A percentile compares a stretch with the other conserved stretches of the same genome.
Conservation (phyloP, 257 asterid genomes). For the Solanum habrochaites region DNA sequence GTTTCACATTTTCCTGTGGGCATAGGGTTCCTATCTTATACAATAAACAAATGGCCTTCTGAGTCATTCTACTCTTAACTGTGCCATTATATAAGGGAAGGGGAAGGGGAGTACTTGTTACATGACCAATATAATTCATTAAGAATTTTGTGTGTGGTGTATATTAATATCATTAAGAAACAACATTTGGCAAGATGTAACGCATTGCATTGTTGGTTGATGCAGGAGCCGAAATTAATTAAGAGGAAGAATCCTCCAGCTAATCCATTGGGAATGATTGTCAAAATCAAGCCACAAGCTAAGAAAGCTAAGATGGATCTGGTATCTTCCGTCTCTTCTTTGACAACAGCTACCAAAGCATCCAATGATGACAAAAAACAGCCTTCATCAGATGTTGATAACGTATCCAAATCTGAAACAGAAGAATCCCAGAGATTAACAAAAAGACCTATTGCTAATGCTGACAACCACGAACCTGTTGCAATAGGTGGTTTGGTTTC, state of each 20-base stretch:
- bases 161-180: background rate
- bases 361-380: conserved; percentile 2
- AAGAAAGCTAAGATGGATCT: conserved; percentile 59
- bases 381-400: background rate
- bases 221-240: conserved; percentile 34
- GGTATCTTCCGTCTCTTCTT: conserved; percentile 10
- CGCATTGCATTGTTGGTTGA: background rate
- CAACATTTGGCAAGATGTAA: background rate
- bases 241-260: conserved; percentile 40
- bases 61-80: background rate
- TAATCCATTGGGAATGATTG: conserved; percentile 37
- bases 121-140: background rate
- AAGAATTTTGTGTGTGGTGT: background rate
- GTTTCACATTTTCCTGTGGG: background rate
- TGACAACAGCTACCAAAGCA: background rate
- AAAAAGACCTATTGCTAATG: background rate
- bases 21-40: background rate
- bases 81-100: background rate
- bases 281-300: conserved; percentile 68
- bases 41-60: background rate
- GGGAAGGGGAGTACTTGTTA: background rate
- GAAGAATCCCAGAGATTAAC: background rate
- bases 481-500: conserved; percentile 47
- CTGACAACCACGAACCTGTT: conserved; percentile 2
- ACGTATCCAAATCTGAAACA: background rate